Conservation (phyloP, 257 asterid genomes). For the Penstemon barbatus region DNA sequence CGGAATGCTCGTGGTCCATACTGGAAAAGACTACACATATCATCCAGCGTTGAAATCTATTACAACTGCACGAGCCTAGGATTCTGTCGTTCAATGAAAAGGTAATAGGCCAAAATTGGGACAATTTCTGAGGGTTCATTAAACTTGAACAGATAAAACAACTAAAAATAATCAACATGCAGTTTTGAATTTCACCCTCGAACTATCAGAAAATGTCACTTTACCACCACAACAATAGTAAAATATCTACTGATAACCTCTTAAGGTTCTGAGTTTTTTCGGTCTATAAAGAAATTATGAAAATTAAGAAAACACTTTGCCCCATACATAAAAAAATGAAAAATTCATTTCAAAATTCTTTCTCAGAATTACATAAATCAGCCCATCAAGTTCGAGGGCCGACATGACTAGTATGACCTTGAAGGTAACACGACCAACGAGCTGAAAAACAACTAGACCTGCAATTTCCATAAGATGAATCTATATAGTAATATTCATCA, state of each 20-base stretch:
- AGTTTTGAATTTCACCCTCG: neutral
- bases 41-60: slow-evolving; percentile 17
- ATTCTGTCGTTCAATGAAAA: neutral
- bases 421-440: neutral
- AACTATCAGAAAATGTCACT: neutral
- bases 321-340: neutral
- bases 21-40: slow-evolving; percentile 7
- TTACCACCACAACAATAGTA: neutral
- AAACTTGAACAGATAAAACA: neutral
- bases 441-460: neutral
- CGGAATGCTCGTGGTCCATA: slow-evolving; percentile 24
- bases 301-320: neutral
- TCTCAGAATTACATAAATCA: neutral
- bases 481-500: neutral
- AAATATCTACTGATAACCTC: neutral
- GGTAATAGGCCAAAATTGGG: slow-evolving; percentile 23
- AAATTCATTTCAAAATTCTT: neutral
- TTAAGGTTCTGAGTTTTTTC: neutral
- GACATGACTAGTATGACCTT: neutral
- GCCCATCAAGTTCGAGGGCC: neutral
- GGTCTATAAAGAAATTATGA: neutral
- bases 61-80: neutral
- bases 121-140: slow-evolving; percentile 18
- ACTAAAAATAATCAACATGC: slow-evolving; percentile 10
- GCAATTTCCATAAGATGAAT: neutral